Evolutionary conservation across 352 stramenopile species (phyloP).

Genomic region (Phytophthora aleatoria): DNA sequence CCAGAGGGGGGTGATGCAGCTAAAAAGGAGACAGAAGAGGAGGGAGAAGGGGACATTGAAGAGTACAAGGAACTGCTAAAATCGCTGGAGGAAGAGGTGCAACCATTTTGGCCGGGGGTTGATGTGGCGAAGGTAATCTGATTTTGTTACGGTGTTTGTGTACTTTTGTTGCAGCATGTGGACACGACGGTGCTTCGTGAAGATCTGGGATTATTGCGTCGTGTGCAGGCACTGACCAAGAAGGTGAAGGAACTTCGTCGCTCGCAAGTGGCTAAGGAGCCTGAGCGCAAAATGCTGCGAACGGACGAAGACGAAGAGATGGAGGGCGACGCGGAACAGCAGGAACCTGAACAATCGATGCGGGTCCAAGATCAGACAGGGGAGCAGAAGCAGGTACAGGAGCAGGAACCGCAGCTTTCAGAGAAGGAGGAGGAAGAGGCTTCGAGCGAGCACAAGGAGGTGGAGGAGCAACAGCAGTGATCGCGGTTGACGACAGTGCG

Average conservation of each 20-base stretch:
- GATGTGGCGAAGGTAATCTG: neutral
- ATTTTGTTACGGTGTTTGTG: slow-evolving; percentile 8
- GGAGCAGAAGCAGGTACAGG: slow-evolving; percentile 12
- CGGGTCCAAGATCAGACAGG: slow-evolving; percentile 9
- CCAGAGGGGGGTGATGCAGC: neutral
- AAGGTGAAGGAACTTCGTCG: slow-evolving; percentile 48
- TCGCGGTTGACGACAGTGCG: neutral
- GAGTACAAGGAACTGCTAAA: slow-evolving; percentile 57
- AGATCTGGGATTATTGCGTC: slow-evolving; percentile 64
- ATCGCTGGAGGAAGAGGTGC: slow-evolving; percentile 57
- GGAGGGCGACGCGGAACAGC: slow-evolving; percentile 6
- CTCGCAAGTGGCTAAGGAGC: slow-evolving; percentile 27
- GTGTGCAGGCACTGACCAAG: slow-evolving; percentile 54
- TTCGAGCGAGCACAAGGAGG: slow-evolving; percentile 11
- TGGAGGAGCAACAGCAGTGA: slow-evolving; percentile 10
- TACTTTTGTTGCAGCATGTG: slow-evolving; percentile 44
- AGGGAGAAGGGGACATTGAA: slow-evolving; percentile 28
- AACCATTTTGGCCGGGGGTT: neutral
- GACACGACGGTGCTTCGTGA: slow-evolving; percentile 48
- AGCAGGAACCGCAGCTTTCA: slow-evolving; percentile 2
- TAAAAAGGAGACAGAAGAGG: slow-evolving; percentile 14
- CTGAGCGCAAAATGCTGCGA: slow-evolving; percentile 34
- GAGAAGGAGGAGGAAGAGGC: slow-evolving; percentile 5
- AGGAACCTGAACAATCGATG: slow-evolving; percentile 7
- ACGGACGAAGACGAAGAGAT: slow-evolving; percentile 22